These are phyloP conservation scores for Diaporthe ilicicola DNA, from an alignment of 2,329 filamentous ascomycete species.

Conservation along the genomic window DNA sequence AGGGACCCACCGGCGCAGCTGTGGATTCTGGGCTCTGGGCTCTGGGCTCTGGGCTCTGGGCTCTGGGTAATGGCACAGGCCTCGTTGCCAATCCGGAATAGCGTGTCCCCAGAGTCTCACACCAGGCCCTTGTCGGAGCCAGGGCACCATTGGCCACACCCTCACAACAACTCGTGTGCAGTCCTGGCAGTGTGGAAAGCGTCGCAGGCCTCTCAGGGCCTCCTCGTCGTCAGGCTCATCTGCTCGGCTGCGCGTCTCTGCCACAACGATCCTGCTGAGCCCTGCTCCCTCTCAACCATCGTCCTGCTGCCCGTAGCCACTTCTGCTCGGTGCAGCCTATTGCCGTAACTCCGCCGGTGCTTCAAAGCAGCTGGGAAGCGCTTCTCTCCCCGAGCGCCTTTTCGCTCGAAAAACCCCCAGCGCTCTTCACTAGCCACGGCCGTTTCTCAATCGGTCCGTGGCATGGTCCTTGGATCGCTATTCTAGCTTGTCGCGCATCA, in stretches of 20 bases:
- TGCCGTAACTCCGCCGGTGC: conserved; percentile 15
- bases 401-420: background rate
- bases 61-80: conserved; percentile 7
- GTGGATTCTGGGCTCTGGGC: conserved; percentile 15
- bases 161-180: conserved; percentile 8
- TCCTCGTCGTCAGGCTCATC: background rate
- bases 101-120: conserved; percentile 26
- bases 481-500: background rate
- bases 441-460: background rate
- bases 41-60: background rate
- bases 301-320: background rate
- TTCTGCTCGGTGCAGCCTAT: background rate
- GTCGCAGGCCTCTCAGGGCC: background rate
- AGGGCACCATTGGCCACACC: conserved; percentile 31
- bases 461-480: background rate
- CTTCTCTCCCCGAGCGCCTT: background rate
- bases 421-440: background rate
- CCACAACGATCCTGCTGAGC: background rate
- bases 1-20: conserved; percentile 16
- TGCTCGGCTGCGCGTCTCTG: background rate
- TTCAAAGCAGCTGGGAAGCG: background rate
- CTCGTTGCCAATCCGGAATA: conserved; percentile 25
- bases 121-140: conserved; percentile 21
- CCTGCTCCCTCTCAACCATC: background rate
- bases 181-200: background rate